Evolutionary conservation across 768 basidiomycete genomes (phyloP).

Genomic region (Podaxis mareebaensis): DNA sequence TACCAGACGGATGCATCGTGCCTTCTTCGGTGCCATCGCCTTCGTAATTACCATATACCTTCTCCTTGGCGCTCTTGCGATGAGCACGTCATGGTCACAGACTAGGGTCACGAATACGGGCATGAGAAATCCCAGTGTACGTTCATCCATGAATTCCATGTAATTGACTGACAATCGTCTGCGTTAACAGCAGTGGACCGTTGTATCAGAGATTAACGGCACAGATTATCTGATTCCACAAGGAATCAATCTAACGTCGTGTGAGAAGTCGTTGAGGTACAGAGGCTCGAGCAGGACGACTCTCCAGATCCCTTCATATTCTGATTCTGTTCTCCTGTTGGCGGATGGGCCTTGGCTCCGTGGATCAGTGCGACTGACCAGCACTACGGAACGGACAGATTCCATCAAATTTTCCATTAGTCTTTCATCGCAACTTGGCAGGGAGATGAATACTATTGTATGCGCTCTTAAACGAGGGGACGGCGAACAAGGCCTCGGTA

Average conservation of each 20-base stretch:
- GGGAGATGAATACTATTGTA: constrained; percentile 4
- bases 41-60: constrained; percentile 1
- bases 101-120: neutral
- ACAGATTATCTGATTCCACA: constrained; percentile 6
- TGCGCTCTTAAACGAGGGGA: constrained; percentile 7
- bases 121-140: constrained; percentile 7
- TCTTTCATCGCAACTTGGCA: neutral
- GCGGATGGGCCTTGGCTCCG: neutral
- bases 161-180: neutral
- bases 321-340: constrained; percentile 8
- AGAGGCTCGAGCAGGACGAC: neutral
- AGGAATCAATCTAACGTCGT: neutral
- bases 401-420: constrained; percentile 1
- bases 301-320: neutral
- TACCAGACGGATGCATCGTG: neutral
- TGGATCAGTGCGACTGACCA: constrained; percentile 9
- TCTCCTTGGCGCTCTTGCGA: neutral
- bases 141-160: neutral
- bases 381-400: neutral
- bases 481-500: constrained; percentile 11
- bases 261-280: constrained; percentile 5
- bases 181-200: constrained; percentile 4
- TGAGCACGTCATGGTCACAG: neutral
- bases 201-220: neutral
- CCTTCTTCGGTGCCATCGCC: constrained; percentile 1